Evolutionary conservation across 805 yeast species (phyloP), one percentile per base, ranked within the genome.

Genomic region (Torulaspora franciscae): DNA sequence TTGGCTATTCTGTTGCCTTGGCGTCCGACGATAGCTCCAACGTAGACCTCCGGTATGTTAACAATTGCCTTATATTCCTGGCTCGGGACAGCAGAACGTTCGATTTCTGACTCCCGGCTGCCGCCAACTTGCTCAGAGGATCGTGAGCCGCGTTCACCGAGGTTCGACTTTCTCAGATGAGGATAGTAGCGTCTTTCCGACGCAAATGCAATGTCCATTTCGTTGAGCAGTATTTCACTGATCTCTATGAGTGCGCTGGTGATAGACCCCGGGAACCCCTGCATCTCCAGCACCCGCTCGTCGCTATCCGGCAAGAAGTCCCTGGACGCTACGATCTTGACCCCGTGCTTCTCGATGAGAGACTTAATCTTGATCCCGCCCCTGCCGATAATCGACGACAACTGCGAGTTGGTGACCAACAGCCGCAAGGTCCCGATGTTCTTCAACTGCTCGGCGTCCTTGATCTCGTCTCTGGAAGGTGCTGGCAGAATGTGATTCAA

Each of bases 11-110:
- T 77, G 24, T 85, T 70, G 32, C 96, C 96, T 52, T 82, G 80
- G 54, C 83, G 83, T 48, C 96, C 96, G 56, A 89, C 86, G 43
- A 89, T 72, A 40, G 95, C 91, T 34, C 96, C 96, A 36, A 89
- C 95, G 69, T 81, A 80, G 48, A 81, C 86, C 53, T 83, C 81
- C 30, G 95, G 87, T 60, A 87, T 83, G 24, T 52, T 42, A 7
- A 59, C 53, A 10, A 48, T 46, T 2, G 51, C 43, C 34, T 48
- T 54, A 35, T 50, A 47, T 29, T 55, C 56, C 17, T 47, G 40
- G 28, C 14, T 28, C 2, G 34, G 10, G 6, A 22, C 34, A 6
- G 9, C n/a, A 28, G 29, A 27, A n/a, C 29, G 29, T 17, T 28
- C 39, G 41, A 45, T 43, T 15, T 30, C 30, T 11, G 10, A 11